Evolutionary conservation across 2,329 filamentous ascomycete genomes (phyloP).

Genomic region (Botrytis aclada): DNA sequence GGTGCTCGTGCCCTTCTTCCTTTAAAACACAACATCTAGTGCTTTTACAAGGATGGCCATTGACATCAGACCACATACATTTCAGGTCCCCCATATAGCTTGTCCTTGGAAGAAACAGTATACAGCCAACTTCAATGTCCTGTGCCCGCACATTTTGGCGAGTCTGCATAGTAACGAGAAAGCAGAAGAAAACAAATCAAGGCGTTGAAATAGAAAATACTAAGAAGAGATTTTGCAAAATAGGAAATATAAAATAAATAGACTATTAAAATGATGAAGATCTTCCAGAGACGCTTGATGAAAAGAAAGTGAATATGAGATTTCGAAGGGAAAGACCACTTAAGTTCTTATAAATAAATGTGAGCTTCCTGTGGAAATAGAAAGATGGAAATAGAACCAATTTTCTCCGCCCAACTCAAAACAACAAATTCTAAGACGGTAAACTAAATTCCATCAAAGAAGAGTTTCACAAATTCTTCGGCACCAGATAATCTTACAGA

Average conservation of each 20-base stretch:
- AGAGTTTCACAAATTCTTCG: neutral
- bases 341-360: neutral
- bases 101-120: neutral
- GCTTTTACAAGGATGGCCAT: neutral
- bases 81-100: neutral
- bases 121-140: constrained; percentile 3
- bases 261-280: neutral
- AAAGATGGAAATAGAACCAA: neutral
- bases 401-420: neutral
- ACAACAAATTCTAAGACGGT: neutral
- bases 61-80: neutral
- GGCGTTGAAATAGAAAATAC: neutral
- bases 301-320: neutral
- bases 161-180: neutral
- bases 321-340: neutral
- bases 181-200: neutral
- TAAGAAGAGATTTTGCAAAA: neutral
- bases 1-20: neutral
- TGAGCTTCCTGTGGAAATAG: neutral
- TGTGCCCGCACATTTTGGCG: neutral
- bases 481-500: neutral
- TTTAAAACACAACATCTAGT: neutral
- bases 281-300: neutral
- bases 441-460: neutral
- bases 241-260: neutral